Evolutionary conservation across 768 basidiomycete species (phyloP).

Genomic region (Phanerodontia chrysosporium): DNA sequence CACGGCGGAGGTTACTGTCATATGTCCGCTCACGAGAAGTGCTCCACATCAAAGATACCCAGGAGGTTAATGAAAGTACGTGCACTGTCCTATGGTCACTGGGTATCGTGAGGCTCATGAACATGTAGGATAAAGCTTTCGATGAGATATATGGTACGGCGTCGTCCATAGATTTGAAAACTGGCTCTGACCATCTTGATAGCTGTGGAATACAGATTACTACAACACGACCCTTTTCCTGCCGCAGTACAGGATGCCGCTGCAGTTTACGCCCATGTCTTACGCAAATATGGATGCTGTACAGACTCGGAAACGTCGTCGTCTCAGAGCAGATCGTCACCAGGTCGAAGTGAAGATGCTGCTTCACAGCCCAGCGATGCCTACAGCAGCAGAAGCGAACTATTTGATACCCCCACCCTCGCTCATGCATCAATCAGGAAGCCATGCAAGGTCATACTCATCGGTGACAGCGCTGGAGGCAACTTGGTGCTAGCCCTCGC

Average conservation of each 20-base stretch:
- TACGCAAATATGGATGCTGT: constrained; percentile 22
- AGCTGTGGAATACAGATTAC: constrained; percentile 48
- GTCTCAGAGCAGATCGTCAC: neutral
- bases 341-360: neutral
- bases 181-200: neutral
- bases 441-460: constrained; percentile 36
- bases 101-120: neutral
- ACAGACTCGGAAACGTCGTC: neutral
- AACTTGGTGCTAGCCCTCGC: constrained; percentile 48
- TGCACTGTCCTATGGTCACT: neutral
- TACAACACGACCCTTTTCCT: constrained; percentile 52
- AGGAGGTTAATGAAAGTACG: constrained; percentile 40
- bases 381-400: neutral
- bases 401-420: neutral
- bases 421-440: constrained; percentile 10
- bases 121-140: constrained; percentile 26
- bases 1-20: constrained; percentile 57
- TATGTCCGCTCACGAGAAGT: constrained; percentile 50
- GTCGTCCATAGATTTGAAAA: neutral
- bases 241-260: constrained; percentile 50
- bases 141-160: constrained; percentile 29
- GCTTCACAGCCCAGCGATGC: neutral
- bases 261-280: constrained; percentile 45
- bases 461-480: constrained; percentile 54
- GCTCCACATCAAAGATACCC: constrained; percentile 46